Conservation (phyloP, 2,329 filamentous ascomycete genomes). For the Myriosclerotinia curreyana region DNA sequence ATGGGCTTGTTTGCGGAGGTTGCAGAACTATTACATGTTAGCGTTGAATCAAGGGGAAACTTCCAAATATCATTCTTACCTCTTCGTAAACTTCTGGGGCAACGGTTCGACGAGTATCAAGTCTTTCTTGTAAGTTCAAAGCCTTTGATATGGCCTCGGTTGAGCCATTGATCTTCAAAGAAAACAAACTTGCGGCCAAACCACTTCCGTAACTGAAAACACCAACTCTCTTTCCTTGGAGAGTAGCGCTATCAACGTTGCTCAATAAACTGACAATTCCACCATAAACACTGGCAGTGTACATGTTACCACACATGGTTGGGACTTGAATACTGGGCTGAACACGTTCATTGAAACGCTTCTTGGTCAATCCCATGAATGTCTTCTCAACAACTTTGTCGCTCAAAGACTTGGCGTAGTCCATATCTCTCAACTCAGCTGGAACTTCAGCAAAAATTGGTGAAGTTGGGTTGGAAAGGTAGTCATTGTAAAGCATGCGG, state of each 20-base stretch:
- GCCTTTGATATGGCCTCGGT: conserved; percentile 65
- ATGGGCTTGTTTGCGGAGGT: conserved; percentile 78
- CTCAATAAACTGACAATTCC: conserved; percentile 53
- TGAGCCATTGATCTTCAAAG: conserved; percentile 69
- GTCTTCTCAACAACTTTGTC: conserved; percentile 85
- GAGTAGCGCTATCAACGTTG: conserved; percentile 55
- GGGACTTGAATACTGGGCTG: conserved; percentile 70
- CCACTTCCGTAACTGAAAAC: conserved; percentile 71
- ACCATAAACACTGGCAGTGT: conserved; percentile 58
- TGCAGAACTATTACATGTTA: conserved; percentile 60
- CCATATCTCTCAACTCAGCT: conserved; percentile 71
- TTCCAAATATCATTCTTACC: conserved; percentile 48
- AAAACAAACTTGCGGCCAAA: conserved; percentile 64
- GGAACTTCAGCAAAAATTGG: conserved; percentile 71
- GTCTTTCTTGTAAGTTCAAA: conserved; percentile 66
- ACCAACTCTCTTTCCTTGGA: conserved; percentile 54
- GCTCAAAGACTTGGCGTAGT: conserved; percentile 73
- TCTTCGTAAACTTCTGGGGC: conserved; percentile 70
- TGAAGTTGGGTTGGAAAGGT: conserved; percentile 65
- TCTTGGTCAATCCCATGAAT: conserved; percentile 81
- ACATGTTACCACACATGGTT: conserved; percentile 69
- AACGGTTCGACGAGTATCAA: conserved; percentile 63
- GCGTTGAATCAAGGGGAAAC: conserved; percentile 18
- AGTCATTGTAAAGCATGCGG: conserved; percentile 83
- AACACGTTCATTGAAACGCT: conserved; percentile 77